Percentiles rank a stretch among this genome's conserved stretches.
Conservation (phyloP, 306 rosid genomes). For the Rubus idaeus region DNA sequence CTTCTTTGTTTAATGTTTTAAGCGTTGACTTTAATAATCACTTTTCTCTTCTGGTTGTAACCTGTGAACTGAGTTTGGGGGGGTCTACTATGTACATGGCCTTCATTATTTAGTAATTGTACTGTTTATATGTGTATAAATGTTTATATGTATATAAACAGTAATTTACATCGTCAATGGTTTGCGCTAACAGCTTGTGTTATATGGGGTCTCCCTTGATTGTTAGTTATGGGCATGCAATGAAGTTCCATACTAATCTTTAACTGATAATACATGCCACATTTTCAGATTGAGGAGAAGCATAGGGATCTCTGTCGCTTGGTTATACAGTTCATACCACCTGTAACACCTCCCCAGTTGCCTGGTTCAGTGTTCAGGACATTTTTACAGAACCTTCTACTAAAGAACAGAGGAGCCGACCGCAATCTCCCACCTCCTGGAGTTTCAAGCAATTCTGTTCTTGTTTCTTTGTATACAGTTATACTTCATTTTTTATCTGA, state of each 20-base stretch:
- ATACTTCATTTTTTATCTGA: constrained; percentile 91
- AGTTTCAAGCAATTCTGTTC: constrained; percentile 82
- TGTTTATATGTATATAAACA: too few species aligned
- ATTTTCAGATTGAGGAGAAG: constrained; percentile 88
- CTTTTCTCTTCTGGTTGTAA: background rate
- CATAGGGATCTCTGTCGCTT: constrained; percentile 89
- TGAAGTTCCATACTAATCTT: constrained; percentile 21
- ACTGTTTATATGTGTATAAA: background rate
- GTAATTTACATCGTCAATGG: background rate
- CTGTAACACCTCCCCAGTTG: constrained; percentile 71
- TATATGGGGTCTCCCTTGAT: background rate
- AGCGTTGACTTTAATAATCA: background rate
- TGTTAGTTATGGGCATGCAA: constrained; percentile 16
- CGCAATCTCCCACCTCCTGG: constrained; percentile 77
- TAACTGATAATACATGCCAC: constrained; percentile 15
- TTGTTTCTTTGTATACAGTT: constrained; percentile 87
- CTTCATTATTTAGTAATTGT: background rate
- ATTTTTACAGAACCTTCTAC: constrained; percentile 69
- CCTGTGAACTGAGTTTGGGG: constrained; percentile 2
- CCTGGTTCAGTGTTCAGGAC: constrained; percentile 92
- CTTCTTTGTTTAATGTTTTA: background rate
- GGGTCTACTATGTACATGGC: background rate
- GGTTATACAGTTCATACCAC: constrained; percentile 94
- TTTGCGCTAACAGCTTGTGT: background rate
- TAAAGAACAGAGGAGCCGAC: constrained; percentile 90